Base-by-base conservation (phyloP, 2,329 filamentous ascomycete genomes). In the Fusarium piperis region DNA sequence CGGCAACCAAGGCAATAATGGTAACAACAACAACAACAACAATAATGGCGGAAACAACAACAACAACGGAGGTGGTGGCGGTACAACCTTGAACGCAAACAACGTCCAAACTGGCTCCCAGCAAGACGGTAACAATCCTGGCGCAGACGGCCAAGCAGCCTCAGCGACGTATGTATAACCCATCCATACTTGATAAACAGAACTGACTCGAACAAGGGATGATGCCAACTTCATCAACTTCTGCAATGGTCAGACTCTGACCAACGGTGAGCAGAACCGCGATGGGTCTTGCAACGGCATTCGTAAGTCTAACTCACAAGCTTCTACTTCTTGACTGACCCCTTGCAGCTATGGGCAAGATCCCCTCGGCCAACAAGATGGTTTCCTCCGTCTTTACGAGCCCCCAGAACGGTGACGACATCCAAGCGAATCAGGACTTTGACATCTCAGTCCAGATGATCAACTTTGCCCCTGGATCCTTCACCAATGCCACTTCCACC, bases 281-380 rank as follows among this genome's bases (percentile, higher is more conserved):
- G 79, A 73, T 6, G 90, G 90, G 20, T 92, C 90, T 36, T 92
- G 90, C 81, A 92, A 92, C 78, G 87, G 87, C 77, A 85, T 90
- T 72, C 81, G 87, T 88, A 83, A 79, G 86, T 84, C n/a, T 38
- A 12, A 11, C 8, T n/a, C 33, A 11, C 12, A 18, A 46, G 39
- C n/a, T 26, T 35, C 38, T 18, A 15, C 15, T 18, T 23, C 44
- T 33, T 16, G 73, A 70, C 73, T 76, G 56, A 71, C 41, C 60
- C 5, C 15, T 15, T 33, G 9, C 58, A 88, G 86, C 83, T 52
- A 90, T 90, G 88, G 89, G 89, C 65, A 84, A 88, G 63, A 90
- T 91, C 51, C 89, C 89, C 6, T 76, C 84, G n/a, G 78, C 79
- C 48, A 78, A 79, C 71, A 85, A 85, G 57, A 90, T 91, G 89